Evolutionary conservation across 169 alveolate genomes (phyloP).

Genomic region (Plasmodium ovale): DNA sequence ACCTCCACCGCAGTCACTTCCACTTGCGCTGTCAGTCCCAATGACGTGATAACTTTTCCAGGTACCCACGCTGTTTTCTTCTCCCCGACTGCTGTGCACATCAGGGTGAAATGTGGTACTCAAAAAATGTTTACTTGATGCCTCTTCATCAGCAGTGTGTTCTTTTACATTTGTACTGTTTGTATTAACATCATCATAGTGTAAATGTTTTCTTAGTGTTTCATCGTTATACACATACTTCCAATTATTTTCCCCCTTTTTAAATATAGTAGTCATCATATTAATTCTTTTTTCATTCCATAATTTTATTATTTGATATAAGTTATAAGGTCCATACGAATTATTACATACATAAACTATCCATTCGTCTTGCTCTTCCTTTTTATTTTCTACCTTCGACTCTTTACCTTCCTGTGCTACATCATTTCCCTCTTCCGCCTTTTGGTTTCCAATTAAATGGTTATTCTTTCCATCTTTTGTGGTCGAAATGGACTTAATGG

Average conservation of each 20-base stretch:
- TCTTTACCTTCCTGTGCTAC: not conserved
- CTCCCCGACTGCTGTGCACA: not conserved
- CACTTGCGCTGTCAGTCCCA: not conserved
- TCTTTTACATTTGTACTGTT: not conserved
- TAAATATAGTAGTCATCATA: conserved; percentile 53
- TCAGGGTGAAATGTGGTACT: not conserved
- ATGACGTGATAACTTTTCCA: not conserved
- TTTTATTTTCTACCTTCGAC: not conserved
- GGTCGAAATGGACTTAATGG: not conserved
- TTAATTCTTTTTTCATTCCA: conserved; percentile 71
- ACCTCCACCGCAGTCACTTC: not conserved
- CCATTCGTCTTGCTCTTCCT: conserved; percentile 33
- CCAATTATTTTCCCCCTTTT: conserved; percentile 75
- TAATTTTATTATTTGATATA: conserved; percentile 48
- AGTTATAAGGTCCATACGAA: conserved; percentile 63
- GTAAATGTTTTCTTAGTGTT: conserved; percentile 37
- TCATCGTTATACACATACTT: conserved; percentile 69
- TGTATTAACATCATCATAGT: not conserved
- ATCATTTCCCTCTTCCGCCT: not conserved
- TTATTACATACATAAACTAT: conserved; percentile 37
- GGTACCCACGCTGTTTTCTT: not conserved
- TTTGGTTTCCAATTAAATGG: not conserved
- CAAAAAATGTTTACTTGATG: not conserved
- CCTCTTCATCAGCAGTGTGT: not conserved
- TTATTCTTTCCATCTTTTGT: not conserved